Percentiles rank a stretch among this genome's conserved stretches.
Conservation (phyloP, 2,329 filamentous ascomycete species). For the Verticillium nubilum region DNA sequence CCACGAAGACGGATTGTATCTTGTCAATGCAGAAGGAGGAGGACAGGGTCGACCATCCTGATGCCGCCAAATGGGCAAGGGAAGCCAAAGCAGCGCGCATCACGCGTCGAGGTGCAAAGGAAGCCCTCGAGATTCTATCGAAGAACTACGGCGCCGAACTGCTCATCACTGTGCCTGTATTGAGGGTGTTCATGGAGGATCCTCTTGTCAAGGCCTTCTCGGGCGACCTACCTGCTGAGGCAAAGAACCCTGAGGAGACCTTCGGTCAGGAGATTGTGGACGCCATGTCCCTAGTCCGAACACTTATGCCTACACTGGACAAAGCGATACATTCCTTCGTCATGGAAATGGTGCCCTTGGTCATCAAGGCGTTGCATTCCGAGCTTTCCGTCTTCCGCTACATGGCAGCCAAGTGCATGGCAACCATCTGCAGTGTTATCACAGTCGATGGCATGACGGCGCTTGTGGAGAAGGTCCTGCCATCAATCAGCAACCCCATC, state of each 20-base stretch:
- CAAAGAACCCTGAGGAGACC: slow-evolving; percentile 65
- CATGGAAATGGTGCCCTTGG: slow-evolving; percentile 74
- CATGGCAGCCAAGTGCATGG: slow-evolving; percentile 94
- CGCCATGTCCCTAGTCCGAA: slow-evolving; percentile 85
- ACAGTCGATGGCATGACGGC: slow-evolving; percentile 94
- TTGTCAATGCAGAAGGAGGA: slow-evolving; percentile 96
- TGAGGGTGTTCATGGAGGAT: slow-evolving; percentile 74
- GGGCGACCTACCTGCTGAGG: slow-evolving; percentile 64
- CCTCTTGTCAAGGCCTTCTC: slow-evolving; percentile 73
- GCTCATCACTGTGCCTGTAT: slow-evolving; percentile 77
- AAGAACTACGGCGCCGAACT: slow-evolving; percentile 71
- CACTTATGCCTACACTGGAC: slow-evolving; percentile 86
- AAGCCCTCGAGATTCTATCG: slow-evolving; percentile 84
- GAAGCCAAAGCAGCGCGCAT: slow-evolving; percentile 87
- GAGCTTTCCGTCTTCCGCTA: slow-evolving; percentile 90
- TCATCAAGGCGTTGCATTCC: slow-evolving; percentile 84
- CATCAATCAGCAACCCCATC: slow-evolving; percentile 83
- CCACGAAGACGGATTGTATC: slow-evolving; percentile 70
- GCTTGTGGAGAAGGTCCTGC: slow-evolving; percentile 86
- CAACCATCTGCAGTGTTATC: slow-evolving; percentile 95
- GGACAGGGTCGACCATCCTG: slow-evolving; percentile 85
- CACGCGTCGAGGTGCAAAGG: slow-evolving; percentile 87
- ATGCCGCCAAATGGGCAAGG: slow-evolving; percentile 82
- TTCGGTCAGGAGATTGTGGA: slow-evolving; percentile 92
- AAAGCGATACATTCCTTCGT: slow-evolving; percentile 71